A percentile compares a stretch with the other conserved stretches of the same genome.
Conservation (phyloP, 345 rosid genomes). For the Aquilaria yunnanensis region DNA sequence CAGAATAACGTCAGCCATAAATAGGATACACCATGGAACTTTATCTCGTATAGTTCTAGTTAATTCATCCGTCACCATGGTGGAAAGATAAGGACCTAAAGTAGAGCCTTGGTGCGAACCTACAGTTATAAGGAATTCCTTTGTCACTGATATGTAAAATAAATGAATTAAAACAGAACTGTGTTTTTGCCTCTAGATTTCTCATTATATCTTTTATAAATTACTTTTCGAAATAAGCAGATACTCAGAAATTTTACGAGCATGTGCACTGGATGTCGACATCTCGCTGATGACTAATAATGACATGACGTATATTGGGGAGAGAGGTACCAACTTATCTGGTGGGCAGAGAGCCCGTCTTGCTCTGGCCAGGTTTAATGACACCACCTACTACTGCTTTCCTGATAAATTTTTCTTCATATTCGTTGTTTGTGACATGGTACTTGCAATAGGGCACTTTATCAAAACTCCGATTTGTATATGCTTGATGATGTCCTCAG, state of each 20-base stretch:
- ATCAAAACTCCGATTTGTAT: conserved; percentile 54
- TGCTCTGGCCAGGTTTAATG: conserved; percentile 78
- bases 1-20: no score
- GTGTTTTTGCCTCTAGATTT: not conserved
- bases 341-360: conserved; percentile 98
- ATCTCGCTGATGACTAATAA: conserved; percentile 76
- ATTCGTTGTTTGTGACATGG: not conserved
- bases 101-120: no score
- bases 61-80: no score
- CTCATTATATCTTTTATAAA: not conserved
- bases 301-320: conserved; percentile 79
- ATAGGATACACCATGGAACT: no score
- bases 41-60: no score
- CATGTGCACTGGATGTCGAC: conserved; percentile 79
- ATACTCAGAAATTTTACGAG: conserved; percentile 52
- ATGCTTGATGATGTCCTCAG: conserved; percentile 89
- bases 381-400: not conserved
- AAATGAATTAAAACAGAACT: no score
- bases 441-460: conserved; percentile 57
- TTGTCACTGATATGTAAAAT: no score
- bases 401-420: not conserved
- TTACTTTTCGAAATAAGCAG: conserved; percentile 25
- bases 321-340: conserved; percentile 86
- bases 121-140: no score
- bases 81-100: no score